These are phyloP conservation scores for Eucalyptus leucophloia DNA, from an alignment of 345 rosid genomes.

Conservation along the genomic window DNA sequence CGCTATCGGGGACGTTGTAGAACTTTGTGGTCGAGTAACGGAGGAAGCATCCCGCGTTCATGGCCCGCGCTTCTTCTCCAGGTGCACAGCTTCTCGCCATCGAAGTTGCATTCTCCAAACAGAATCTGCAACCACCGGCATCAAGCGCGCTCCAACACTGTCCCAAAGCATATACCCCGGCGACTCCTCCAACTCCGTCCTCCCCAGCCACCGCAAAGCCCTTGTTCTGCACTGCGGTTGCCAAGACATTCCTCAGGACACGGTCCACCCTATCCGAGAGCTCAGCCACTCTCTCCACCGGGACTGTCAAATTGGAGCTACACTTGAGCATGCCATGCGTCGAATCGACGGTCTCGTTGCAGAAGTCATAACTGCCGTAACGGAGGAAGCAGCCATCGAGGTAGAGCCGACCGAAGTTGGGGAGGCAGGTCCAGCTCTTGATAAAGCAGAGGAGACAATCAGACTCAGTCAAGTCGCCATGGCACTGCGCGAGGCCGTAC, in stretches of 20 bases:
- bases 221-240: constrained; percentile 13
- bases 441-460: constrained; percentile 32
- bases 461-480: constrained; percentile 15
- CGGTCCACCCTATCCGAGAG: constrained; percentile 11
- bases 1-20: constrained; percentile 1
- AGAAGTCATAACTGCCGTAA: constrained; percentile 32
- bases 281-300: background rate
- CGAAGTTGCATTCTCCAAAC: constrained; percentile 34
- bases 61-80: constrained; percentile 34
- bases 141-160: constrained; percentile 59
- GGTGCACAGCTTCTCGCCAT: constrained; percentile 29
- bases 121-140: constrained; percentile 24
- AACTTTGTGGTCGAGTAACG: constrained; percentile 41
- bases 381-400: constrained; percentile 64
- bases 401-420: constrained; percentile 30
- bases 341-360: constrained; percentile 20
- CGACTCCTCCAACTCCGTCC: constrained; percentile 1
- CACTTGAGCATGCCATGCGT: constrained; percentile 11
- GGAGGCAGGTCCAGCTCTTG: constrained; percentile 3
- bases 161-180: constrained; percentile 36
- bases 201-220: constrained; percentile 26
- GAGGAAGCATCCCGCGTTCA: constrained; percentile 51
- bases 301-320: background rate
- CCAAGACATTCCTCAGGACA: constrained; percentile 21
- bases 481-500: constrained; percentile 29